Conservation (phyloP, 2,329 filamentous ascomycete genomes). For the Ceratocystis harringtonii region DNA sequence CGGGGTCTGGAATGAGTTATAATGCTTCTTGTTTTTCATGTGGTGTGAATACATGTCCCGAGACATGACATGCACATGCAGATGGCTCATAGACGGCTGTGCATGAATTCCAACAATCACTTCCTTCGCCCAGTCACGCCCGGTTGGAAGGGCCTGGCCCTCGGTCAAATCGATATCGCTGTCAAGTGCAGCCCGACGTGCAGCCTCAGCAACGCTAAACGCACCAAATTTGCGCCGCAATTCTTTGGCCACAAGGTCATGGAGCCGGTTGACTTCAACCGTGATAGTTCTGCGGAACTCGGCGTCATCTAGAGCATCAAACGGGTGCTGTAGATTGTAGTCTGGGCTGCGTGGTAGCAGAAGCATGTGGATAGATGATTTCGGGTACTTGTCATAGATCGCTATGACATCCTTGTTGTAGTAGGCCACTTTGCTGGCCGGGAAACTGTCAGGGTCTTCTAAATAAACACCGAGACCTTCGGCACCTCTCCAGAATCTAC, state of each 20-base stretch:
- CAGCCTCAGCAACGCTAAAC: conserved; percentile 46
- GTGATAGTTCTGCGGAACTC: conserved; percentile 52
- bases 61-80: conserved; percentile 80
- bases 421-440: conserved; percentile 47
- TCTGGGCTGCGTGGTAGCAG: conserved; percentile 60
- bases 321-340: conserved; percentile 53
- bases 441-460: conserved; percentile 43
- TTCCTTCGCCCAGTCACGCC: conserved; percentile 64
- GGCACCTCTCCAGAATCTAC: conserved; percentile 30
- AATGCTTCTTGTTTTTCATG: conserved; percentile 72
- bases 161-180: conserved; percentile 33
- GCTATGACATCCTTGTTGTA: conserved; percentile 54
- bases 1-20: conserved; percentile 75
- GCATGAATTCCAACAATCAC: conserved; percentile 71
- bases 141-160: conserved; percentile 42
- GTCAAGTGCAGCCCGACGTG: conserved; percentile 52
- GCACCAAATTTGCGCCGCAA: conserved; percentile 53
- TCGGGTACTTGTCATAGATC: conserved; percentile 75
- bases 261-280: conserved; percentile 45
- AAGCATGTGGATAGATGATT: conserved; percentile 70
- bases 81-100: conserved; percentile 76
- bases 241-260: conserved; percentile 54
- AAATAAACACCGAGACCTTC: conserved; percentile 56
- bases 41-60: conserved; percentile 59
- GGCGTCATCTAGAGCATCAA: conserved; percentile 57